Evolutionary conservation across 2,329 filamentous ascomycete genomes (phyloP).

Genomic region (Colletotrichum agaves): DNA sequence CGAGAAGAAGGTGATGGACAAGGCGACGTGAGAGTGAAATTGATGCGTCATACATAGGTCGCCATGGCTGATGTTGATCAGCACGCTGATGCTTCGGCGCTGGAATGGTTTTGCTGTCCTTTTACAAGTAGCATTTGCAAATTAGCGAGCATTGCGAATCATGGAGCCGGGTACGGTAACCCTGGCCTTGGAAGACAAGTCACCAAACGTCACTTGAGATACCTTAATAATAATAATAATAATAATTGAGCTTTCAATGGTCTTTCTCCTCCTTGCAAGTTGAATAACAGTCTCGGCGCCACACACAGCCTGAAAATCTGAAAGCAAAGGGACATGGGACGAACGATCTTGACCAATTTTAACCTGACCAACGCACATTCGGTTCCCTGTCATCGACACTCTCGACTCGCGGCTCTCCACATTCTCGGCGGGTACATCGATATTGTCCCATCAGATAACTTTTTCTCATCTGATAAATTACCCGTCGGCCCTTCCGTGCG

Average conservation of each 20-base stretch:
- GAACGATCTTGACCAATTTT: not conserved
- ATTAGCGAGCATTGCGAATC: not conserved
- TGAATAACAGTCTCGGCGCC: too few species aligned
- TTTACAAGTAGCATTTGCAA: not conserved
- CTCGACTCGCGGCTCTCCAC: constrained; percentile 22
- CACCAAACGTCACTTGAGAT: too few species aligned
- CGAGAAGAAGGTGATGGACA: constrained; percentile 15
- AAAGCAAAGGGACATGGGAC: not conserved
- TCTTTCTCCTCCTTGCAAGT: too few species aligned
- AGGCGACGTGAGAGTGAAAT: not conserved
- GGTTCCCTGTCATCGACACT: not conserved
- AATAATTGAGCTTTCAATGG: too few species aligned
- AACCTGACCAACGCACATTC: not conserved
- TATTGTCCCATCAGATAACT: constrained; percentile 29
- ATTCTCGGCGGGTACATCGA: constrained; percentile 11
- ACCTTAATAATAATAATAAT: too few species aligned
- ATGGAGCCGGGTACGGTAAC: constrained; percentile 3
- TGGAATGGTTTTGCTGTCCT: not conserved
- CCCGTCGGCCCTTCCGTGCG: constrained; percentile 11
- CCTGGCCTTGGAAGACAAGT: not conserved
- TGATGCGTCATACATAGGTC: too few species aligned
- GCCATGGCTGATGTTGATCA: too few species aligned
- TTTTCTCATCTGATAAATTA: constrained; percentile 29
- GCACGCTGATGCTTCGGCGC: too few species aligned
- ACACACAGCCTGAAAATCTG: not conserved